Percentiles rank a stretch among this genome's conserved stretches.
Evolutionary conservation across 2,329 filamentous ascomycete species (phyloP).

Genomic region (Neoascochyta sp.): DNA sequence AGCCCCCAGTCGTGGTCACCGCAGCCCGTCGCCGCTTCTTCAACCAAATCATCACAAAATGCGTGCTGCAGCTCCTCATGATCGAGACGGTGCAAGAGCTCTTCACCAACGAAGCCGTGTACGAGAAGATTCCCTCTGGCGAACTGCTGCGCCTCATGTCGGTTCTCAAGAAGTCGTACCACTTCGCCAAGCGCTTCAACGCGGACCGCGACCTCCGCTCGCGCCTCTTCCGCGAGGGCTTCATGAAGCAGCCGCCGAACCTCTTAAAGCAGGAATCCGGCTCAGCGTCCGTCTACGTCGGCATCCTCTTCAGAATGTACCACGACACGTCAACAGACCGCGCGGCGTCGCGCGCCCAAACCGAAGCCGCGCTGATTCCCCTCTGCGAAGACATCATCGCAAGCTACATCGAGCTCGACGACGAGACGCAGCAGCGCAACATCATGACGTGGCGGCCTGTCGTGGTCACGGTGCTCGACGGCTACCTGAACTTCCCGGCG

Average conservation of each 20-base stretch:
- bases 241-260: conserved; percentile 99
- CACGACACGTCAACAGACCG: conserved; percentile 82
- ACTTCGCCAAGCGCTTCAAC: conserved; percentile 97
- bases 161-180: conserved; percentile 90
- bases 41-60: conserved; percentile 98
- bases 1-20: conserved; percentile 88
- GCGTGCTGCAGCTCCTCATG: conserved; percentile 95
- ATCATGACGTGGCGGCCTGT: conserved; percentile 96
- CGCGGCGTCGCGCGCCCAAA: conserved; percentile 72
- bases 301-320: conserved; percentile 96
- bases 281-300: conserved; percentile 88
- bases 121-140: conserved; percentile 82
- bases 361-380: conserved; percentile 87
- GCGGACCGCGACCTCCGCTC: conserved; percentile 94
- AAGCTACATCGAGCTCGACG: conserved; percentile 80
- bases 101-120: conserved; percentile 95
- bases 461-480: conserved; percentile 93
- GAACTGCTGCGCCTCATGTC: conserved; percentile 91
- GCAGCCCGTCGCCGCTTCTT: conserved; percentile 92
- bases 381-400: conserved; percentile 92
- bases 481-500: conserved; percentile 78
- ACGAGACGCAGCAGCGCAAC: conserved; percentile 95
- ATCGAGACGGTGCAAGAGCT: conserved; percentile 99
- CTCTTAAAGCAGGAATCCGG: conserved; percentile 95
- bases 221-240: conserved; percentile 92